Conservation (phyloP, 2,329 filamentous ascomycete genomes). For the Plectosphaerella sp. region DNA sequence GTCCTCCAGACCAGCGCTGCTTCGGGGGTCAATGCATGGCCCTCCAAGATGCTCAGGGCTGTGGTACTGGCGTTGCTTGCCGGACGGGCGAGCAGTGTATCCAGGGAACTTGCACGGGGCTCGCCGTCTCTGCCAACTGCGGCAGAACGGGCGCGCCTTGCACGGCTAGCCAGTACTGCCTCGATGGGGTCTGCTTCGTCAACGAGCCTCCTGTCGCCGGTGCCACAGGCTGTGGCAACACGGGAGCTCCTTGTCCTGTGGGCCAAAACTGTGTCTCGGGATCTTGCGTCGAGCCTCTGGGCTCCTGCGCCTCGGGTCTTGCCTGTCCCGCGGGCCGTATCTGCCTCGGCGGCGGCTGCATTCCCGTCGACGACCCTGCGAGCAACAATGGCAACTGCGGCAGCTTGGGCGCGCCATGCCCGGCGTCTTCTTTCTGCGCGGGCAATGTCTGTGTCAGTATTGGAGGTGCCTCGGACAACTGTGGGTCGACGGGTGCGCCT, state of each 20-base stretch:
- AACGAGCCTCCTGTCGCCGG: background rate
- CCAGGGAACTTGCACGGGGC: background rate
- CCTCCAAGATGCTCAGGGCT: background rate
- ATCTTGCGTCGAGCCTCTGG: background rate
- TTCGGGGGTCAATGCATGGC: background rate
- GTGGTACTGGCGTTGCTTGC: background rate
- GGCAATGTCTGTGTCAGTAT: background rate
- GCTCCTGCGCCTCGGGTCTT: background rate
- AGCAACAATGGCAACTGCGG: background rate
- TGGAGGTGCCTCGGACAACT: background rate
- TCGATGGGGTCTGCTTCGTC: background rate
- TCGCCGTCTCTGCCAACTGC: background rate
- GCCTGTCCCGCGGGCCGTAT: background rate
- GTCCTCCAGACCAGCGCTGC: background rate
- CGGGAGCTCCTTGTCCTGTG: background rate
- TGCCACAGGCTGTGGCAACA: background rate
- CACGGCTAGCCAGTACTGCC: background rate
- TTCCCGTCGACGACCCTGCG: background rate
- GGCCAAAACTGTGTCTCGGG: background rate
- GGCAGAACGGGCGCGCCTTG: background rate
- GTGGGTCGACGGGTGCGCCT: background rate
- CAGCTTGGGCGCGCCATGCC: background rate
- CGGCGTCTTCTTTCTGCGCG: background rate
- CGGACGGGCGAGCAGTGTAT: background rate
- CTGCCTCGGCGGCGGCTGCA: background rate